These are phyloP conservation scores for Aspergillus vadensis DNA, from an alignment of 2,329 filamentous ascomycete species.

Conservation along the genomic window DNA sequence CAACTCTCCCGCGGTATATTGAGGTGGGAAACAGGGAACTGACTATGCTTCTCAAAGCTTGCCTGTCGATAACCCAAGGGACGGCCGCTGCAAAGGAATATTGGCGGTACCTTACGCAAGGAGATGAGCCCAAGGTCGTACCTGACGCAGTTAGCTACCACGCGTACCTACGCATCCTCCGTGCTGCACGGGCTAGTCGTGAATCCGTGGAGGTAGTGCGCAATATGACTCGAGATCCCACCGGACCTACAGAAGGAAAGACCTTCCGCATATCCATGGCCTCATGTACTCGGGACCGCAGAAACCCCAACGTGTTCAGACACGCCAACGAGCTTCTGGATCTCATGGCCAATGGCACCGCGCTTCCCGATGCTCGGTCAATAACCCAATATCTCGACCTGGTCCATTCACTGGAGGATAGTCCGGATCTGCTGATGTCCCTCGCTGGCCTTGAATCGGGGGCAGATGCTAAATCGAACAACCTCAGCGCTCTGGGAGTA, in stretches of 20 bases:
- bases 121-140: conserved; percentile 54
- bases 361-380: conserved; percentile 34
- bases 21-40: conserved; percentile 60
- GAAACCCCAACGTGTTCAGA: conserved; percentile 68
- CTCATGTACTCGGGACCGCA: conserved; percentile 73
- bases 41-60: conserved; percentile 67
- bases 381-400: conserved; percentile 35
- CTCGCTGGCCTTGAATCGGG: conserved; percentile 29
- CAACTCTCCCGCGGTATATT: conserved; percentile 38
- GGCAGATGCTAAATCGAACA: conserved; percentile 14
- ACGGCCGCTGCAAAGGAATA: conserved; percentile 69
- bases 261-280: conserved; percentile 74
- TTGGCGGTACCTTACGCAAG: conserved; percentile 70
- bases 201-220: conserved; percentile 62
- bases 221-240: conserved; percentile 50
- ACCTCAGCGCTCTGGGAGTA: conserved; percentile 27
- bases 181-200: conserved; percentile 65
- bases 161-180: conserved; percentile 67
- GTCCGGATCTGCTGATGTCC: conserved; percentile 32
- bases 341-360: conserved; percentile 54
- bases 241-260: conserved; percentile 47
- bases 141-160: conserved; percentile 75
- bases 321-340: conserved; percentile 67
- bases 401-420: conserved; percentile 27
- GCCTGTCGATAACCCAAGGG: conserved; percentile 59